phyloP scores from a whole-genome alignment of 208 protist species.

The Leishmania aethiopica region DNA sequence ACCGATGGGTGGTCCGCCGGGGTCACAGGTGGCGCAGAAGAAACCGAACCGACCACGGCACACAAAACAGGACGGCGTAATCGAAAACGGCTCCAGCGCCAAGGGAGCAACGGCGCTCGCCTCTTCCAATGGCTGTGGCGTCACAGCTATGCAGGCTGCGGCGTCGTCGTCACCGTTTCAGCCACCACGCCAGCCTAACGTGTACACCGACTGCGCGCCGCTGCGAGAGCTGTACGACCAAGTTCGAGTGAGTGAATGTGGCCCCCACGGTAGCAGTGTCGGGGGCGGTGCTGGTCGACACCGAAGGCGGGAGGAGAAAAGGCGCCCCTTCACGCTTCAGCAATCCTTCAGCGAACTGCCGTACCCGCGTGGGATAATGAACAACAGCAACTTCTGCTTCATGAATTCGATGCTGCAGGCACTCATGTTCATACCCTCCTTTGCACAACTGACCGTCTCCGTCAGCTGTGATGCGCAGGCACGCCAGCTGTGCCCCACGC shows the following conservation, averaged over 20 bases:
- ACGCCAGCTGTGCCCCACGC: slow-evolving; percentile 40
- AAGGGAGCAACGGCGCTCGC: background rate
- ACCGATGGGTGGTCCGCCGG: slow-evolving; percentile 23
- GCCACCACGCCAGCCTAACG: slow-evolving; percentile 22
- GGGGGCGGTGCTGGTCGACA: background rate
- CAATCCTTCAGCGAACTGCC: slow-evolving; percentile 39
- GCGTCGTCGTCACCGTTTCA: slow-evolving; percentile 1
- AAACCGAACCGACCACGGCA: background rate
- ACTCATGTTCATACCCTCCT: slow-evolving; percentile 62
- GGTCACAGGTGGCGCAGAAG: slow-evolving; percentile 17
- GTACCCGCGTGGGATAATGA: slow-evolving; percentile 67
- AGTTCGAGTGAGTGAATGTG: background rate
- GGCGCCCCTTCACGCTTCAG: slow-evolving; percentile 27
- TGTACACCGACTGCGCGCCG: slow-evolving; percentile 13
- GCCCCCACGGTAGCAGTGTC: background rate
- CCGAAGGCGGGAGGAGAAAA: background rate
- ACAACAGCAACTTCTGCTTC: slow-evolving; percentile 86
- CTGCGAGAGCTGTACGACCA: slow-evolving; percentile 22
- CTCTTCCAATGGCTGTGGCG: background rate
- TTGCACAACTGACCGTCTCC: slow-evolving; percentile 71
- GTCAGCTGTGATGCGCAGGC: slow-evolving; percentile 30
- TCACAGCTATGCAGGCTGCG: background rate
- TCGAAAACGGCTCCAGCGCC: background rate
- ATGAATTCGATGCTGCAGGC: slow-evolving; percentile 83
- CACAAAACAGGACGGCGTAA: background rate